Conservation (phyloP, 225 moss, liverwort and hornwort species). For the Neckera pumila region DNA sequence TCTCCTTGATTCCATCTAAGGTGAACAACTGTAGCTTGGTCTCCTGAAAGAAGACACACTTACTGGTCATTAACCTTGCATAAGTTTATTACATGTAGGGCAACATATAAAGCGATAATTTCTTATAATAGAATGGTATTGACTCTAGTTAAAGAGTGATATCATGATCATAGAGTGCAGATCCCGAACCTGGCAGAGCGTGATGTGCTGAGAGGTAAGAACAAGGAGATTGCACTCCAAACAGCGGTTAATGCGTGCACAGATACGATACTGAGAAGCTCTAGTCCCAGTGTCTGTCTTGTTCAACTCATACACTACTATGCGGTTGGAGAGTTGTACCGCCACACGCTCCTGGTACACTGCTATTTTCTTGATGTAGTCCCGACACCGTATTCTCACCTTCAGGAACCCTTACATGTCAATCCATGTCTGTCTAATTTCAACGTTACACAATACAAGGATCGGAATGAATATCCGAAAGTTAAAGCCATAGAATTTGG, state of each 20-base stretch:
- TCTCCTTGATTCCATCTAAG: conserved; percentile 64
- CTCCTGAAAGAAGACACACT: conserved; percentile 41
- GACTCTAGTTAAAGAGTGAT: background rate
- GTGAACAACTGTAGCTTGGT: conserved; percentile 77
- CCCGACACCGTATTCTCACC: conserved; percentile 79
- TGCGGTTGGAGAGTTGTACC: conserved; percentile 73
- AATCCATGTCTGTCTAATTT: background rate
- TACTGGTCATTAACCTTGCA: background rate
- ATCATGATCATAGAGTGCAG: background rate
- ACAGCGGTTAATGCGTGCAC: conserved; percentile 47
- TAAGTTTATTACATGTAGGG: background rate
- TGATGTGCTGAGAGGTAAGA: conserved; percentile 87
- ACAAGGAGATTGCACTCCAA: conserved; percentile 97
- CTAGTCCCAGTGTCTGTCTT: conserved; percentile 20
- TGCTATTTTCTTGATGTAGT: conserved; percentile 90
- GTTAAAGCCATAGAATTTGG: background rate
- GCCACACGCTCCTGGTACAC: conserved; percentile 85
- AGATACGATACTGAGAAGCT: conserved; percentile 47
- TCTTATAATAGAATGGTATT: background rate
- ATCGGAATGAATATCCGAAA: background rate
- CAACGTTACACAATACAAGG: background rate
- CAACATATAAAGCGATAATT: background rate
- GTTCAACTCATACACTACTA: conserved; percentile 74
- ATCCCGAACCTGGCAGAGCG: conserved; percentile 75
- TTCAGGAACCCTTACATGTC: conserved; percentile 3